Evolutionary conservation across 192 early-diverging fungal genomes (phyloP), one percentile per base, ranked within the genome.

Genomic region (Paraglomus brasilianum): DNA sequence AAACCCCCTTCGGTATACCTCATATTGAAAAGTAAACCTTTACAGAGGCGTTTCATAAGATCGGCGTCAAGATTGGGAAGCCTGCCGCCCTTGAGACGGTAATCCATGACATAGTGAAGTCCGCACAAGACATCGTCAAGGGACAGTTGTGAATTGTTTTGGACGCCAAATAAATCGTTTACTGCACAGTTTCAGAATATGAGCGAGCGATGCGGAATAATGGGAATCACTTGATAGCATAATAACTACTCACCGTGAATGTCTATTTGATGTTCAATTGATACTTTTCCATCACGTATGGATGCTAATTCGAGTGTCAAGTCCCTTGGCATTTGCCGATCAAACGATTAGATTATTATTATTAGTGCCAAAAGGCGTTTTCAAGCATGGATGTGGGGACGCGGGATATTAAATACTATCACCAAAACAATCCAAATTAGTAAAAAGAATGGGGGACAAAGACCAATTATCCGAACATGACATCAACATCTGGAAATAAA

Each of bases 21-120:
- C 84, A 89, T 94, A 57, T 93, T 89, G 52, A 93, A 77, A 58
- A 98, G 72, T 66, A 98, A 82, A 47, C 88, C 94, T 57, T 95
- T 90, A 56, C 88, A 85, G 22, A 98, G 85, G 17, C 92, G 86
- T 63, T 86, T 82, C 96, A 98, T 98, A 46, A 98, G 74, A 5
- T 70, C 85, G 5, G 71, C 74, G 40, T 97, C 93, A 40, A 98
- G 86, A 61, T 88, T 86, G 46, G 84, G 86, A 81, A 91, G 88
- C 70, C 91, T 89, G 13, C 91, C 89, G 58, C 91, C 91, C 65
- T 90, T 89, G 64, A 98, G 86, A 22, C 93, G 89, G 76, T 91
- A 95, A 71, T 96, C 92, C 84, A 95, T 92, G 24, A 96, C 94
- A 78, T 97, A 98, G 56, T 91, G 92, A 58, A 98, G 81, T 13